phyloP scores from a whole-genome alignment of 2,329 filamentous ascomycete species.

The Torrubiellomyces zombiae region DNA sequence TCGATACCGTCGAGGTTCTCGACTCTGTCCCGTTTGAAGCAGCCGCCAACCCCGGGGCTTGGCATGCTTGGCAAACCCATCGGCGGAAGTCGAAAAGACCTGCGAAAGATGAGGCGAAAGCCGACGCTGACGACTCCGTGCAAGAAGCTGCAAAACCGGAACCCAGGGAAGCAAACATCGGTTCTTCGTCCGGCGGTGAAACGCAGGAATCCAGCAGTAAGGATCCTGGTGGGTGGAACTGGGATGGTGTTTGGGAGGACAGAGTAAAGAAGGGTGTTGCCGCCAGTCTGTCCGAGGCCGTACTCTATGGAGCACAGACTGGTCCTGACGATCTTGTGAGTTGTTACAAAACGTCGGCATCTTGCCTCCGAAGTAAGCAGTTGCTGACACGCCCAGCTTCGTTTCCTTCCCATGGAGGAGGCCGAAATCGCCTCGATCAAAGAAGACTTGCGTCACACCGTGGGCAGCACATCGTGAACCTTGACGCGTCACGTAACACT shows the following conservation, averaged over 20 bases:
- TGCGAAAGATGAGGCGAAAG: conserved; percentile 2
- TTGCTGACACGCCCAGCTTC: conserved; percentile 30
- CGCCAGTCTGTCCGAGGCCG: conserved; percentile 60
- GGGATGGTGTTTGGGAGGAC: conserved; percentile 93
- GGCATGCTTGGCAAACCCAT: conserved; percentile 80
- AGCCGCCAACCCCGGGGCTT: conserved; percentile 79
- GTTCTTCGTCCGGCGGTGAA: too few relatives aligned
- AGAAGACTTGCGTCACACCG: conserved; percentile 38
- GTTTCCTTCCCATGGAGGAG: conserved; percentile 48
- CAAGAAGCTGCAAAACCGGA: not conserved
- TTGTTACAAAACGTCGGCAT: conserved; percentile 5
- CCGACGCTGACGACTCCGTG: not conserved
- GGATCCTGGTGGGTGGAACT: conserved; percentile 76
- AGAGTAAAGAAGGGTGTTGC: conserved; percentile 67
- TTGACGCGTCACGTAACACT: not conserved
- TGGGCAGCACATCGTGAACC: conserved; percentile 16
- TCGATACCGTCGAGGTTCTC: conserved; percentile 60
- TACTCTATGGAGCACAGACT: conserved; percentile 53
- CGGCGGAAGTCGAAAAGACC: conserved; percentile 22
- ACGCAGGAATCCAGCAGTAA: conserved; percentile 2
- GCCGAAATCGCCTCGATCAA: conserved; percentile 40
- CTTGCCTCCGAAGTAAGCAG: not conserved
- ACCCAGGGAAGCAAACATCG: not conserved
- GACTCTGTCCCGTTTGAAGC: conserved; percentile 67
- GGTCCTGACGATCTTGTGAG: conserved; percentile 56